Evolutionary conservation across 1,139 yeast genomes (phyloP).

Genomic region (Geotrichum australiense): DNA sequence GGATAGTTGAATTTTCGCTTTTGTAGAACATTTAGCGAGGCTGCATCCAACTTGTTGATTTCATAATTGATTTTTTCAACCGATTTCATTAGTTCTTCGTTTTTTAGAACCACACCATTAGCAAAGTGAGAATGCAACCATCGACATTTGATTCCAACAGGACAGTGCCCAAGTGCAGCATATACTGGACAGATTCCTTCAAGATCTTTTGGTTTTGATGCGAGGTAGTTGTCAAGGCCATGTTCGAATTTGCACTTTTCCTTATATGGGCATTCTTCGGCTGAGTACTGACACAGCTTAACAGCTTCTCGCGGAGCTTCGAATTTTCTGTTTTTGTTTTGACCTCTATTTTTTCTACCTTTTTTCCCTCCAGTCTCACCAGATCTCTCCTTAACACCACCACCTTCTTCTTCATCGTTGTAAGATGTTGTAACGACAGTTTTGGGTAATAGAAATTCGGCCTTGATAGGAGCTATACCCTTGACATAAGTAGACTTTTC

Average conservation of each 20-base stretch:
- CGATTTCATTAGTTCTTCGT: constrained; percentile 33
- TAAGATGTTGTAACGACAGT: constrained; percentile 27
- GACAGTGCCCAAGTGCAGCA: constrained; percentile 78
- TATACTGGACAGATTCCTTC: constrained; percentile 79
- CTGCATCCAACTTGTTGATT: constrained; percentile 54
- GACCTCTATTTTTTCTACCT: constrained; percentile 56
- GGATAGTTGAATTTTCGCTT: constrained; percentile 56
- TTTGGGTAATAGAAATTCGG: constrained; percentile 39
- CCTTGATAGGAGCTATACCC: constrained; percentile 62
- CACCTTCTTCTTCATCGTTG: constrained; percentile 46
- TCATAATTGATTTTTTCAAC: constrained; percentile 51
- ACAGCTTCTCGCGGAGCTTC: constrained; percentile 61
- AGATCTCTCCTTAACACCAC: constrained; percentile 34
- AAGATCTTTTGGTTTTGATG: constrained; percentile 61
- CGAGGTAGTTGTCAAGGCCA: constrained; percentile 57
- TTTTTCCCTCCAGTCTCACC: constrained; percentile 40
- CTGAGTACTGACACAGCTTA: constrained; percentile 48
- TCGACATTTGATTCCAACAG: constrained; percentile 85
- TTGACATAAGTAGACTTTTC: constrained; percentile 11
- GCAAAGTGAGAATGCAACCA: constrained; percentile 71
- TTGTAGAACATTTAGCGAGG: constrained; percentile 50
- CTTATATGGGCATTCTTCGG: constrained; percentile 55
- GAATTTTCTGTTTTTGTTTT: constrained; percentile 80
- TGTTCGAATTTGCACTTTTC: constrained; percentile 74
- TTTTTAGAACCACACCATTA: constrained; percentile 20